Conservation (phyloP, 2,329 filamentous ascomycete species). For the Calonectria ilicicola region DNA sequence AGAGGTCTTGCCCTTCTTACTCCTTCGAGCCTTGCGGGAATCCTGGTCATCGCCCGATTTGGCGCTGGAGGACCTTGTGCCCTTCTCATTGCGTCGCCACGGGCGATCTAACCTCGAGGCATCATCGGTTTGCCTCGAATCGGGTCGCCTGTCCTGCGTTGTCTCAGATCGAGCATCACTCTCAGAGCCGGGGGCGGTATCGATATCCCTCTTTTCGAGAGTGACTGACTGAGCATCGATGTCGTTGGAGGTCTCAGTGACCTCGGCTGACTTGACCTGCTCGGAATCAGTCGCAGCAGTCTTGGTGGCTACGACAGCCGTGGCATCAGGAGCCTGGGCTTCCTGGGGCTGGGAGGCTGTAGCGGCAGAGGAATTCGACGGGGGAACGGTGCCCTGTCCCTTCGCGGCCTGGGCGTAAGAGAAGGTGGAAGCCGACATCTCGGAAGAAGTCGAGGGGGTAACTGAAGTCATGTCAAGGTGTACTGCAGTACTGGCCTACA, state of each 20-base stretch:
- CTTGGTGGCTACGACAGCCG: slow-evolving; percentile 42
- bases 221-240: slow-evolving; percentile 35
- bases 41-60: slow-evolving; percentile 73
- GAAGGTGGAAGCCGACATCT: slow-evolving; percentile 75
- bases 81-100: slow-evolving; percentile 56
- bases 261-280: slow-evolving; percentile 43
- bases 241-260: slow-evolving; percentile 38
- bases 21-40: slow-evolving; percentile 61
- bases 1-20: slow-evolving; percentile 69
- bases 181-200: slow-evolving; percentile 52
- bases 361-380: slow-evolving; percentile 44
- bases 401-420: slow-evolving; percentile 98
- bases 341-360: slow-evolving; percentile 41
- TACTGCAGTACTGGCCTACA: slow-evolving; percentile 33
- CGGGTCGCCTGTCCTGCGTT: slow-evolving; percentile 46
- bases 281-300: slow-evolving; percentile 33
- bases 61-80: slow-evolving; percentile 71
- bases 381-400: slow-evolving; percentile 67
- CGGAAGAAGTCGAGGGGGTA: slow-evolving; percentile 43
- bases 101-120: slow-evolving; percentile 53
- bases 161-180: slow-evolving; percentile 51
- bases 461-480: slow-evolving; percentile 44
- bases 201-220: slow-evolving; percentile 49
- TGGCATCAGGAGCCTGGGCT: slow-evolving; percentile 41
- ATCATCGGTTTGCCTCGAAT: slow-evolving; percentile 54